Evolutionary conservation across 1,284 basidiomycete species (phyloP).

Genomic region (Trametes sp.): DNA sequence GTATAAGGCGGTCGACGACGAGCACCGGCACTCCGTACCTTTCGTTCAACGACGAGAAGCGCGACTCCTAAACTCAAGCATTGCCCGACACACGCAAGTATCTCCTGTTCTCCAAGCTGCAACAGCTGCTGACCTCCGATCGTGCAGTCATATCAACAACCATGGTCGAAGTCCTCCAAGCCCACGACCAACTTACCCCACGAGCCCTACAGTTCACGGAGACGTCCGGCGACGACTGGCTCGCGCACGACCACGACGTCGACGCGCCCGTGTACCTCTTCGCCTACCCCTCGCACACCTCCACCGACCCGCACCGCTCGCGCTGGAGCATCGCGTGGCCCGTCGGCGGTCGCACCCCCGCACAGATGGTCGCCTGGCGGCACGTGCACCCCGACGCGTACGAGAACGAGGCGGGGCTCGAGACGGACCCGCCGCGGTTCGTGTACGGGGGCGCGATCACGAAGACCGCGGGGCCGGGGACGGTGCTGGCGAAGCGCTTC

Average conservation of each 20-base stretch:
- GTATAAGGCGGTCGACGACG: background rate
- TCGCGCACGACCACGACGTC: constrained; percentile 30
- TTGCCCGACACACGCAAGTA: background rate
- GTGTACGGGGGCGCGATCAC: constrained; percentile 30
- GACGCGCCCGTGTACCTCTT: constrained; percentile 27
- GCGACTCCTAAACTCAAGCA: background rate
- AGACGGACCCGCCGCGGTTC: constrained; percentile 21
- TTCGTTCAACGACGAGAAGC: background rate
- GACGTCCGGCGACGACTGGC: constrained; percentile 27
- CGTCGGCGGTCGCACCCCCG: constrained; percentile 8
- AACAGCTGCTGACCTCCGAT: background rate
- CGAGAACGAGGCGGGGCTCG: constrained; percentile 22
- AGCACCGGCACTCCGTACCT: background rate
- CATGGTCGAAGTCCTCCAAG: constrained; percentile 14
- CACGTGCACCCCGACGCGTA: constrained; percentile 28
- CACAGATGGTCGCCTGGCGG: constrained; percentile 24
- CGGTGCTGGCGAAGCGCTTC: constrained; percentile 21
- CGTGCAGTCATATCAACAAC: background rate
- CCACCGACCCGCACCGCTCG: constrained; percentile 13
- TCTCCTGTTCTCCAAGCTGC: too few relatives aligned
- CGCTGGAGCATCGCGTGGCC: constrained; percentile 29
- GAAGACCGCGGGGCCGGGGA: constrained; percentile 24
- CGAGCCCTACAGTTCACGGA: background rate
- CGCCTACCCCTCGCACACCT: constrained; percentile 19
- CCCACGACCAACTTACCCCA: constrained; percentile 3